A percentile compares a stretch with the other conserved stretches of the same genome.
Conservation (phyloP, 306 rosid genomes). For the Quercus wislizeni region DNA sequence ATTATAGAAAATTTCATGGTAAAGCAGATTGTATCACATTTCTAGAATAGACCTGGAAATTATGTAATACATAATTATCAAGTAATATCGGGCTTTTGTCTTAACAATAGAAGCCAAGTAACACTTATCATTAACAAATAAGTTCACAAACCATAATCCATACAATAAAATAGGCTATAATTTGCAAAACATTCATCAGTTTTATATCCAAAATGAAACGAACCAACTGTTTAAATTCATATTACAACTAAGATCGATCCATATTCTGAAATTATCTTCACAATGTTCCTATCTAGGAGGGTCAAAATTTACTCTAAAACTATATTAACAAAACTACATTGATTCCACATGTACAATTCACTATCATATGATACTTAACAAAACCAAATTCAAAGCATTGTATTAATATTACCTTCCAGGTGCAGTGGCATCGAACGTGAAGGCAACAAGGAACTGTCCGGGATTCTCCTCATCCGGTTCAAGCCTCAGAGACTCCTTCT, state of each 20-base stretch:
- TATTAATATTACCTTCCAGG: slow-evolving; percentile 30
- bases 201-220: not conserved
- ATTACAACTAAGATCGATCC: not conserved
- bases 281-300: not conserved
- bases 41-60: not conserved
- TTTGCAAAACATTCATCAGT: not conserved
- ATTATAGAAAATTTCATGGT: not conserved
- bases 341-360: not conserved
- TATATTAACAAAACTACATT: not conserved
- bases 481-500: slow-evolving; percentile 36
- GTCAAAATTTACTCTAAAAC: not conserved
- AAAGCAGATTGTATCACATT: not conserved
- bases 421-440: slow-evolving; percentile 49
- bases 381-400: not conserved
- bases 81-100: not conserved
- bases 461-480: slow-evolving; percentile 48
- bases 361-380: no score
- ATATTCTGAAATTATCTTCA: not conserved
- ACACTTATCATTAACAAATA: not conserved
- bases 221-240: not conserved
- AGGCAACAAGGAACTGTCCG: slow-evolving; percentile 30
- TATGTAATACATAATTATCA: not conserved
- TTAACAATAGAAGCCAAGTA: not conserved
- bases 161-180: not conserved
- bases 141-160: not conserved